Percentiles rank a stretch among this genome's conserved stretches.
Evolutionary conservation across 106 monocot genomes (phyloP).

Genomic region (Dendrobium chrysotoxum): DNA sequence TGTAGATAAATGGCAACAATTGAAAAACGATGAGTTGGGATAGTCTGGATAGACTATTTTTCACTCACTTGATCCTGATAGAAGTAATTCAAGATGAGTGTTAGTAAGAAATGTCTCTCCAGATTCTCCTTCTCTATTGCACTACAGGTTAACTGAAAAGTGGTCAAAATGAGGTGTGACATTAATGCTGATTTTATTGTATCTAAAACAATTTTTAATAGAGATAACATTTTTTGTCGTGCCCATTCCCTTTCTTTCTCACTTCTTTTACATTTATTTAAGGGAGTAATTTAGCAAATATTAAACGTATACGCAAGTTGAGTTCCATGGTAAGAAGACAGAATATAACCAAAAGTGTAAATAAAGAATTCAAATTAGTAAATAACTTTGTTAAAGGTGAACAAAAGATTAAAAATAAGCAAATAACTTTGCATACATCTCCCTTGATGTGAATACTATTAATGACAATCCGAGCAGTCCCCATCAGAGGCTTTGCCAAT

Average conservation of each 20-base stretch:
- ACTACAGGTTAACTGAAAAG: too few relatives aligned
- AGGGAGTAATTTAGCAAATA: neutral
- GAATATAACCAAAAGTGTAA: neutral
- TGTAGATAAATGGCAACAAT: too few relatives aligned
- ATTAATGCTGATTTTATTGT: neutral
- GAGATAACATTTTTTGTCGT: neutral
- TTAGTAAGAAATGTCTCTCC: too few relatives aligned
- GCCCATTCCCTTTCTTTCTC: neutral
- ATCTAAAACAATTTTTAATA: neutral
- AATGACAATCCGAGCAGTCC: constrained; percentile 83
- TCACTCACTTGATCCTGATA: too few relatives aligned
- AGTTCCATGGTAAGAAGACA: neutral
- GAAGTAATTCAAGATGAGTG: too few relatives aligned
- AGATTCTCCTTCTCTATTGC: too few relatives aligned
- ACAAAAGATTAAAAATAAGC: neutral
- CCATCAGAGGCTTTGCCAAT: constrained; percentile 63
- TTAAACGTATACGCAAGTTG: neutral
- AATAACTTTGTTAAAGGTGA: neutral
- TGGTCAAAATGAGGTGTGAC: too few relatives aligned
- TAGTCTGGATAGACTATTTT: too few relatives aligned
- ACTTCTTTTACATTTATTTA: neutral
- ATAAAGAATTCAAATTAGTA: neutral
- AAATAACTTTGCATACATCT: constrained; percentile 42
- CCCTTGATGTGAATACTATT: constrained; percentile 89
- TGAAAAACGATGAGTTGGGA: too few relatives aligned